phyloP scores from a whole-genome alignment of 345 rosid genomes.

The Acer campestre region DNA sequence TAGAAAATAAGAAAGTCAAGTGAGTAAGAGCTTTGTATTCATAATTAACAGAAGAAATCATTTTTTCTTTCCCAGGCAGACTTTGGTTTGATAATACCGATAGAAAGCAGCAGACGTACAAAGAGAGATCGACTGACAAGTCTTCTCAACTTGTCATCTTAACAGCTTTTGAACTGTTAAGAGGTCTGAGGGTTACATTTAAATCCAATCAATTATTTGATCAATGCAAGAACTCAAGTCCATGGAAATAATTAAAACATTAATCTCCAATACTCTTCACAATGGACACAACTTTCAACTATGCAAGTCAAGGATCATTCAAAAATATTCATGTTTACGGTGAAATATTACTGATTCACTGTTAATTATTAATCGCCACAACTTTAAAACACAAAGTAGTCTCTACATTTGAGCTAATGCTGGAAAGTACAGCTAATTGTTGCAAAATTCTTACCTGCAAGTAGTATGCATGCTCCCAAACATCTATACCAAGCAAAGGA shows the following conservation, averaged over 20 bases:
- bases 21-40: not conserved
- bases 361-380: too few relatives aligned
- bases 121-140: too few relatives aligned
- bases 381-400: not conserved
- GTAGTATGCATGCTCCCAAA: constrained; percentile 99
- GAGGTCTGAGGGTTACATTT: not conserved
- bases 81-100: too few relatives aligned
- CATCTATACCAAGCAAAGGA: constrained; percentile 92
- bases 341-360: not conserved
- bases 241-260: not conserved
- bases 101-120: too few relatives aligned
- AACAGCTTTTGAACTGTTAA: not conserved
- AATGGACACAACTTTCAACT: not conserved
- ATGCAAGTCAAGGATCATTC: too few relatives aligned
- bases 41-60: too few relatives aligned
- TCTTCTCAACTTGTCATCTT: too few relatives aligned
- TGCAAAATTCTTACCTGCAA: constrained; percentile 60
- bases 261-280: not conserved
- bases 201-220: not conserved
- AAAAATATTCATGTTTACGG: not conserved
- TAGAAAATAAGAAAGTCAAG: not conserved
- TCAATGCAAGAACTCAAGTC: not conserved
- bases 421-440: not conserved
- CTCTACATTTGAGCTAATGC: not conserved
- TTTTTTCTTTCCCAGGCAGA: too few relatives aligned